Conservation (phyloP, 768 basidiomycete genomes). For the Boletus fagicola region DNA sequence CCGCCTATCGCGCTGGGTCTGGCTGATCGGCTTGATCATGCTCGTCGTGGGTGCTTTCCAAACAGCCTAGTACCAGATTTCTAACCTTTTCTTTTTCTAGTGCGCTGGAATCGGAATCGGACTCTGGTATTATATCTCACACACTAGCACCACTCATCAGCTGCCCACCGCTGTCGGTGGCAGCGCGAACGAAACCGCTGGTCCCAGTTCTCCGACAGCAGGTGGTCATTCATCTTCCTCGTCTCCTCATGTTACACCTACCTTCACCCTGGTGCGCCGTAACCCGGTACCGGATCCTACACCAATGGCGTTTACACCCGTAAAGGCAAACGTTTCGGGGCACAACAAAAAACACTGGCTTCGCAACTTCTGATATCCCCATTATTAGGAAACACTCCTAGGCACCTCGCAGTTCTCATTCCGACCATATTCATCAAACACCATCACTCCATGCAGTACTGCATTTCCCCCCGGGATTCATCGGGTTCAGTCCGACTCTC, state of each 20-base stretch:
- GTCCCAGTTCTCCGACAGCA: constrained; percentile 16
- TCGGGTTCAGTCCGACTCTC: neutral
- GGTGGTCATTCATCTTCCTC: constrained; percentile 19
- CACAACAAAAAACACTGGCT: constrained; percentile 15
- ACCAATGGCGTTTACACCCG: constrained; percentile 7
- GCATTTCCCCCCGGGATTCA: constrained; percentile 1
- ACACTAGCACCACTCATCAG: constrained; percentile 47
- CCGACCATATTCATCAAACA: constrained; percentile 3
- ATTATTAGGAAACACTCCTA: neutral
- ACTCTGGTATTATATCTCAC: constrained; percentile 57
- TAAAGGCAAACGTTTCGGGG: neutral
- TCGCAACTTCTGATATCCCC: constrained; percentile 10
- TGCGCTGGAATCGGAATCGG: constrained; percentile 55
- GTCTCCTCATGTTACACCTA: constrained; percentile 54
- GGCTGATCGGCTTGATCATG: constrained; percentile 61
- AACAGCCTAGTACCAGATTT: neutral
- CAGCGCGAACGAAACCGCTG: constrained; percentile 44
- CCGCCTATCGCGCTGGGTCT: constrained; percentile 66
- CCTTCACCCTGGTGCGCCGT: constrained; percentile 54
- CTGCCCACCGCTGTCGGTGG: constrained; percentile 66
- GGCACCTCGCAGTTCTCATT: neutral
- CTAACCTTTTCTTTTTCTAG: constrained; percentile 26
- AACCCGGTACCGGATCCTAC: constrained; percentile 20
- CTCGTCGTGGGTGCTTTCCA: constrained; percentile 43
- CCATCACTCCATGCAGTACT: constrained; percentile 4